These are phyloP conservation scores for Scenedesmus sp. DNA, from an alignment of 163 green algal species.

Conservation along the genomic window DNA sequence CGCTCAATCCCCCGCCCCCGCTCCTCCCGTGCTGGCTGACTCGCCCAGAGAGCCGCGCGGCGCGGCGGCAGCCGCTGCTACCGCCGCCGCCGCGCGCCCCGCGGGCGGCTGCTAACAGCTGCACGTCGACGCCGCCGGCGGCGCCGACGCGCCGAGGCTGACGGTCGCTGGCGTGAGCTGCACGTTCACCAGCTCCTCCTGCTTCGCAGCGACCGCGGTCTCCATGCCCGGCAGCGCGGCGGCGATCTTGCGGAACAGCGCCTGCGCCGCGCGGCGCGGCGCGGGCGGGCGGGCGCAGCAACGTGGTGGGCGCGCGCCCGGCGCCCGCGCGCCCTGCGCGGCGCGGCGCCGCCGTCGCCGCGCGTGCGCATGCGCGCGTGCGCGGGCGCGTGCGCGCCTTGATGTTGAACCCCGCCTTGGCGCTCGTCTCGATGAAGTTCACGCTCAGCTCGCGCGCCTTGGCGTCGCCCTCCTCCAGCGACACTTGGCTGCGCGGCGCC, in stretches of 20 bases:
- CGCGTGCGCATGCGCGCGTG: too few species aligned
- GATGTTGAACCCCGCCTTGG: slow-evolving; percentile 99
- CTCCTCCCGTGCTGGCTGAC: too few species aligned
- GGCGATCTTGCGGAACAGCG: slow-evolving; percentile 98
- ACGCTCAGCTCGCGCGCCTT: slow-evolving; percentile 94
- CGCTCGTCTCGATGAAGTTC: slow-evolving; percentile 99
- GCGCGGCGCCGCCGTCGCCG: too few species aligned
- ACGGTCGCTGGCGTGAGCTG: slow-evolving; percentile 76
- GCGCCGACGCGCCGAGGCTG: slow-evolving; percentile 23
- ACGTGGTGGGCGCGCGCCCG: too few species aligned
- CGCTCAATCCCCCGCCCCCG: too few species aligned
- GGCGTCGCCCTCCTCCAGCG: slow-evolving; percentile 97
- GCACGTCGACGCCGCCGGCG: slow-evolving; percentile 18
- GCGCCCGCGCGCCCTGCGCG: too few species aligned
- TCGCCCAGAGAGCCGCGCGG: neutral
- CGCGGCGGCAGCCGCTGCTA: neutral
- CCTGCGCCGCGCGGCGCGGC: slow-evolving; percentile 58
- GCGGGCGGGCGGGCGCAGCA: neutral
- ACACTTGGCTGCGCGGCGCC: slow-evolving; percentile 88
- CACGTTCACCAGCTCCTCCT: slow-evolving; percentile 91
- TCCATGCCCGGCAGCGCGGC: slow-evolving; percentile 97
- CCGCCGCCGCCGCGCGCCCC: neutral
- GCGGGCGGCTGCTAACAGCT: slow-evolving; percentile 24
- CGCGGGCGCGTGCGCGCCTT: slow-evolving; percentile 69
- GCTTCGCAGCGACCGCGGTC: slow-evolving; percentile 59